Conservation (phyloP, 306 rosid genomes). For the Sesbania bispinosa region DNA sequence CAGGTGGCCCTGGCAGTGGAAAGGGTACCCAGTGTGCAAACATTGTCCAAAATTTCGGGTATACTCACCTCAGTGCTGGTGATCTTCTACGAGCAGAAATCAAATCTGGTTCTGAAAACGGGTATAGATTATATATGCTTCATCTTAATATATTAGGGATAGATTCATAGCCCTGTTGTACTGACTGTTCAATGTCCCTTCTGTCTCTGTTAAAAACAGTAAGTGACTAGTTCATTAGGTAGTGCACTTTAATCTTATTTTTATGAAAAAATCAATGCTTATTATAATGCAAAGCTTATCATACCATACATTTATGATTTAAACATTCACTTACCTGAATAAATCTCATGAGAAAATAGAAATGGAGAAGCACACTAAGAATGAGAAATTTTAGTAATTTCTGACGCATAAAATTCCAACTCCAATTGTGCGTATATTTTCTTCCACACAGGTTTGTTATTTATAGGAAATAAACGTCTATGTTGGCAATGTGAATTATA, state of each 20-base stretch:
- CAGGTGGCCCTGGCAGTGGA: constrained; percentile 99
- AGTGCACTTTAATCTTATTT: not conserved
- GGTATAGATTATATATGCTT: constrained; percentile 48
- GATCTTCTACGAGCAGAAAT: constrained; percentile 97
- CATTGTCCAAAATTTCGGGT: constrained; percentile 69
- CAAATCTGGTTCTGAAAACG: constrained; percentile 95
- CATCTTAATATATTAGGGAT: not conserved
- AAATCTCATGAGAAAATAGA: constrained; percentile 2
- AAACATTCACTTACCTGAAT: not conserved
- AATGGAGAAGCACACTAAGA: too few relatives aligned
- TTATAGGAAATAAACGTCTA: too few relatives aligned
- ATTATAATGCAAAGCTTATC: not conserved
- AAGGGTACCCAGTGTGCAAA: constrained; percentile 97
- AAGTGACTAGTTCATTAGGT: not conserved
- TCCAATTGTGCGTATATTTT: not conserved
- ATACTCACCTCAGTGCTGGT: constrained; percentile 98
- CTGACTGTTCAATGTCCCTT: not conserved
- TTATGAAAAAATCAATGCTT: not conserved
- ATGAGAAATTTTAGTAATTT: too few relatives aligned
- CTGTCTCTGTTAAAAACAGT: not conserved
- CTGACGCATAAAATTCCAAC: too few relatives aligned
- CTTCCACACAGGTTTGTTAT: not conserved
- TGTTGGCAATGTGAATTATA: too few relatives aligned
- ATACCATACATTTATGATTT: not conserved
- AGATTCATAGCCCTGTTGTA: not conserved